Evolutionary conservation across 23 red algal genomes (phyloP).

Genomic region (Cyanidium caldarium): DNA sequence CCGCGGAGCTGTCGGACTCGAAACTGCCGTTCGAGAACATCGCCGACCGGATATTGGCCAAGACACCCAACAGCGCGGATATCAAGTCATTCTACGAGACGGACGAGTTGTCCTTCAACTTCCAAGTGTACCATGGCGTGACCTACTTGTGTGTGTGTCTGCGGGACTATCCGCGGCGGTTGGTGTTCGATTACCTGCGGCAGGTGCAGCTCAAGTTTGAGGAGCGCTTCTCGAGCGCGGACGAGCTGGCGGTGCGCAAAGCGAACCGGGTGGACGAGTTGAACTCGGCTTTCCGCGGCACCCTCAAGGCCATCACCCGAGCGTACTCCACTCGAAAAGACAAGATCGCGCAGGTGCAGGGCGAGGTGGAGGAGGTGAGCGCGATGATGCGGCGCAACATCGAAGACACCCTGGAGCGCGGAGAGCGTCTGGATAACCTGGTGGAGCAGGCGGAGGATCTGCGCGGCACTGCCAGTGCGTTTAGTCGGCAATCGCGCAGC

Average conservation of each 20-base stretch:
- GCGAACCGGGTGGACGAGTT: background rate
- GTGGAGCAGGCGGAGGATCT: conserved; percentile 16
- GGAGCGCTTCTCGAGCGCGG: background rate
- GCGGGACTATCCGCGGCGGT: conserved; percentile 1
- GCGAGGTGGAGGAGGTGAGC: conserved; percentile 5
- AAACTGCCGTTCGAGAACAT: background rate
- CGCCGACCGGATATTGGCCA: conserved; percentile 6
- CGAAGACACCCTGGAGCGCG: conserved; percentile 13
- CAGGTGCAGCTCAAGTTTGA: background rate
- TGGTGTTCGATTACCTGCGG: conserved; percentile 10
- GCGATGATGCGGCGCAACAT: conserved; percentile 16
- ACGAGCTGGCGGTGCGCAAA: background rate
- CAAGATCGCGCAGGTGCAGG: conserved; percentile 12
- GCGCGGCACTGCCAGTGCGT: conserved; percentile 4
- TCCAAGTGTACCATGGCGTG: conserved; percentile 1
- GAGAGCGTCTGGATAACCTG: conserved; percentile 11
- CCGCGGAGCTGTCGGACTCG: background rate
- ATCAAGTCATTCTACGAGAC: conserved; percentile 12
- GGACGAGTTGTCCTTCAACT: conserved; percentile 5
- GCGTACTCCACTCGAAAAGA: conserved; percentile 4
- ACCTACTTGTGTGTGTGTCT: conserved; percentile 10
- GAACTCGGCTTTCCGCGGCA: background rate
- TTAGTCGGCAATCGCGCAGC: conserved; percentile 5
- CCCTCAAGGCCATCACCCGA: conserved; percentile 5
- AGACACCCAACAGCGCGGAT: conserved; percentile 11